Base-by-base conservation (phyloP, 768 basidiomycete species). In the Multifurca ochricompacta region DNA sequence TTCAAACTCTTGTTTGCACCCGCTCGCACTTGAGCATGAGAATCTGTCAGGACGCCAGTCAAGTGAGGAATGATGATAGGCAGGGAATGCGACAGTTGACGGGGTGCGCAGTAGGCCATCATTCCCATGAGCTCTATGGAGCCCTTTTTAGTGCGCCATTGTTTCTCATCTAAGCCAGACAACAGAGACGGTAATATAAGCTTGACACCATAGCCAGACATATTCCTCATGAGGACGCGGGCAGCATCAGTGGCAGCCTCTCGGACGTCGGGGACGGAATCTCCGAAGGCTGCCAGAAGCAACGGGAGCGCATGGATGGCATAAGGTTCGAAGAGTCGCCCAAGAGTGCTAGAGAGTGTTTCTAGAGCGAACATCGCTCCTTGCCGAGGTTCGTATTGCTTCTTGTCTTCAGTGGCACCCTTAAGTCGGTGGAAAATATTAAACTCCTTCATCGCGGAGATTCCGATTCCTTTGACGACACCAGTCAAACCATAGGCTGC, bases 101-200 rank as follows among this genome's bases (percentile, higher is more conserved):
- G 81, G 1, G 95, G 96, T 8, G 96, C 92, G 67, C 94, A 95
- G 69, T 95, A 98, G 1, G 96, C 96, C 94, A 98, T 98, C 78
- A 93, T 89, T 21, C 96, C 96, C 55, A 99, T 73, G 6, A 98
- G 71, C 67, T 99, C 96, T 57, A 98, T 97, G 6, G 94, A 94
- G 2, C 95, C 96, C 68, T 90, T 90, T 73, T 98, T 98, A 1
- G 92, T 91, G 13, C 96, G 78, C 96, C 96, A 98, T 65, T 98
- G 95, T 66, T 95, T 97, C 68, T 98, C 96, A 61, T 98, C 94
- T 48, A 98, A 72, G 21, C 93, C 94, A 35, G 84, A 84, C 9
- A 99, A 75, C 19, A 99, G 68, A 2, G 87, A 85, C 0, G 96
- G 95, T 14, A 98, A 71, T 56, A 99, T 92, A 41, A 93, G 80